Evolutionary conservation across 2,329 filamentous ascomycete genomes (phyloP), one percentile per base, ranked within the genome.

Genomic region (Metarhizium album): DNA sequence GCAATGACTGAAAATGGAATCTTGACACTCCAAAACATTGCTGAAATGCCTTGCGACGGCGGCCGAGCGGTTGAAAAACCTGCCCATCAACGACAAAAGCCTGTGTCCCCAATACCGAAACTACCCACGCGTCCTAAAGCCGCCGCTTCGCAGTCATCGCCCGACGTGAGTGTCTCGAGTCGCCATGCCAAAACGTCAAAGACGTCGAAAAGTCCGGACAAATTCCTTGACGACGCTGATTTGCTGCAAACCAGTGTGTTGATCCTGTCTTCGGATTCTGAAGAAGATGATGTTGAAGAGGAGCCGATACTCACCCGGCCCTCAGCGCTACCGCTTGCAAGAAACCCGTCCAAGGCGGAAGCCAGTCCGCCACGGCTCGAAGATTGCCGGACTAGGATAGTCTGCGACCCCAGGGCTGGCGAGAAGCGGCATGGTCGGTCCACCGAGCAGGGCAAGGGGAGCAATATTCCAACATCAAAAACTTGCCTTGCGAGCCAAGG

Each of bases 191-290:
- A 74, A 42, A 78, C 74, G 0, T 80, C 77, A 1, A 76, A 74
- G 57, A 72, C 73, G 0, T 79, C 76, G 0, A 74, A 67, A 52
- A 70, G 68, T 16, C 77, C 75, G 0, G 62, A 63, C 4, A 60
- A 56, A 46, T 78, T 75, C 56, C 63, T 78, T 16, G 61, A 71
- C 6, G 73, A 74, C 35, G 68, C 74, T 2, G 76, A 82, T 53
- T 65, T 80, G 5, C 69, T 76, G 42, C 70, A 76, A 48, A 78
- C 70, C 52, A 81, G 78, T 53, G 70, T 82, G 1, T 63, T 82
- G 14, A 75, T 77, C 1, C 68, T 82, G 1, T 80, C 77, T 1
- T 80, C 78, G 0, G 77, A 80, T 53, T 80, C 77, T 0, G 78
- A 81, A 51, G 75, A 76, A 4, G 72, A 74, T 1, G 56, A 57